A percentile compares a stretch with the other conserved stretches of the same genome.
Evolutionary conservation across 768 basidiomycete species (phyloP).

Genomic region (Vishniacozyma victoriae): DNA sequence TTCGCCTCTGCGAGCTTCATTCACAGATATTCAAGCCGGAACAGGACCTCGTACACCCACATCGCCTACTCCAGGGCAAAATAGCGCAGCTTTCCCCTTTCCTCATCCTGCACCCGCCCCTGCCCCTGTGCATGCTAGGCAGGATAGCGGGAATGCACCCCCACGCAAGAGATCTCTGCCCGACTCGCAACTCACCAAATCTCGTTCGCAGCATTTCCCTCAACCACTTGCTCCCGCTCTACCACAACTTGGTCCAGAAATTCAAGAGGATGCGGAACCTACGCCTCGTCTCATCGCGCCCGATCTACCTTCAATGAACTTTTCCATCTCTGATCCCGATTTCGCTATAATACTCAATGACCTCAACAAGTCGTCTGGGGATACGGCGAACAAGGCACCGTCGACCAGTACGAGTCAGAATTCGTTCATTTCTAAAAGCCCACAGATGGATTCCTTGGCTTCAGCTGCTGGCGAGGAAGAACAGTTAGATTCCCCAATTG

Average conservation of each 20-base stretch:
- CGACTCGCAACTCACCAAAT: slow-evolving; percentile 17
- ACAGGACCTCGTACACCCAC: slow-evolving; percentile 16
- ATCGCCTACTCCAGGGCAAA: slow-evolving; percentile 19
- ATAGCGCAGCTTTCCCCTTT: slow-evolving; percentile 24
- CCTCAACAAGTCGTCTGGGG: slow-evolving; percentile 27
- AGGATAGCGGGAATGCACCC: no score
- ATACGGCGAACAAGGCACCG: background rate
- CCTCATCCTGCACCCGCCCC: background rate
- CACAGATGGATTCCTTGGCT: slow-evolving; percentile 15
- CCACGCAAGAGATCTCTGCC: slow-evolving; percentile 37
- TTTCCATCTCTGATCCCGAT: slow-evolving; percentile 76
- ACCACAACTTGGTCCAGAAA: no score
- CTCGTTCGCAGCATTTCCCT: no score
- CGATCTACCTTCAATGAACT: slow-evolving; percentile 81
- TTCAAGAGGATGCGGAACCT: slow-evolving; percentile 2
- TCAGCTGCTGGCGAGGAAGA: slow-evolving; percentile 1
- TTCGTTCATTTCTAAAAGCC: slow-evolving; percentile 11
- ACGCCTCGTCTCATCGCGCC: slow-evolving; percentile 63
- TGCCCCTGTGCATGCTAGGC: no score
- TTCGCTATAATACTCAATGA: slow-evolving; percentile 52
- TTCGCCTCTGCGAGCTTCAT: slow-evolving; percentile 45
- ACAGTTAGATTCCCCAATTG: background rate
- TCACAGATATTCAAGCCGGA: slow-evolving; percentile 49
- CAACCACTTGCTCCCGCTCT: no score
- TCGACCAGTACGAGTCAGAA: background rate